These are phyloP conservation scores for Stephanodiscus triporus DNA, from an alignment of 108 stramenopile genomes.

Conservation along the genomic window DNA sequence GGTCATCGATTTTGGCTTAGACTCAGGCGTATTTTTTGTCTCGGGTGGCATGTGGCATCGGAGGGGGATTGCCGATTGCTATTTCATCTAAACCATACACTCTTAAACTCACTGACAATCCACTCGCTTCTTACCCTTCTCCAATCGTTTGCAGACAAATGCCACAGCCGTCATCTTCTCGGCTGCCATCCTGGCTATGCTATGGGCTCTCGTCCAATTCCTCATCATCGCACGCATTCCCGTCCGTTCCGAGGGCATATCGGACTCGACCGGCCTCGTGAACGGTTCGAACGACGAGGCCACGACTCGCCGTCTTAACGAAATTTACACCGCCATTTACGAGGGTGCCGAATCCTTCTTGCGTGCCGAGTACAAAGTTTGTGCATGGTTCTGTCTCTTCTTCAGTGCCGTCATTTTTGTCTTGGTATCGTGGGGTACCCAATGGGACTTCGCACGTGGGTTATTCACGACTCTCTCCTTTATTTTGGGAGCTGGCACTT, in stretches of 20 bases:
- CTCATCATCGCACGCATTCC: conserved; percentile 81
- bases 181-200: conserved; percentile 71
- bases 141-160: conserved; percentile 40
- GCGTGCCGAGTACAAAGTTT: conserved; percentile 94
- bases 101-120: conserved; percentile 1
- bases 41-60: background rate
- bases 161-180: conserved; percentile 77
- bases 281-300: conserved; percentile 69
- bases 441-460: conserved; percentile 87
- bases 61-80: background rate
- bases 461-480: conserved; percentile 91
- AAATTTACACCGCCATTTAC: conserved; percentile 95
- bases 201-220: conserved; percentile 81
- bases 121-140: background rate
- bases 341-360: conserved; percentile 96
- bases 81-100: background rate
- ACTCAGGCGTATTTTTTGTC: background rate
- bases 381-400: conserved; percentile 86
- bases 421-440: conserved; percentile 89
- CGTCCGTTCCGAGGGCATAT: conserved; percentile 60
- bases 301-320: conserved; percentile 75
- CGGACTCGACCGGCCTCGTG: conserved; percentile 56
- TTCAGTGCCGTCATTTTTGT: conserved; percentile 87
- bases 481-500: conserved; percentile 89
- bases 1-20: background rate